phyloP scores from a whole-genome alignment of 441 rosid genomes.

The Populus tomentosa region DNA sequence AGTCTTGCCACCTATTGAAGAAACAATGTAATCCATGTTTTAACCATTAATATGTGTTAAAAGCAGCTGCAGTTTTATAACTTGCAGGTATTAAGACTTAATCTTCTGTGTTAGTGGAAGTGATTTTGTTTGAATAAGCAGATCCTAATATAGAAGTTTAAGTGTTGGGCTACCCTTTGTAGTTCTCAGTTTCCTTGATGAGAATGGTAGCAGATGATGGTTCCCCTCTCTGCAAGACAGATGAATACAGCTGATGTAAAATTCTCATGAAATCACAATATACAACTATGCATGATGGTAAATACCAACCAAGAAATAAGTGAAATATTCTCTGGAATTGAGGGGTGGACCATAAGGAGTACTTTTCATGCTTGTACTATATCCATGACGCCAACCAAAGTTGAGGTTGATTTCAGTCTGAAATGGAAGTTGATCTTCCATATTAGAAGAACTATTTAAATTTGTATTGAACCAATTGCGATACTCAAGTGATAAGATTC shows the following conservation, averaged over 20 bases:
- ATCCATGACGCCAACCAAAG: conserved; percentile 21
- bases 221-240: conserved; percentile 51
- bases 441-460: conserved; percentile 1
- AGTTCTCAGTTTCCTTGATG: conserved; percentile 43
- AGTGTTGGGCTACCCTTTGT: conserved; percentile 34
- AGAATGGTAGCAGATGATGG: conserved; percentile 43
- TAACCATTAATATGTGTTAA: too few relatives aligned
- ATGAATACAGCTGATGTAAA: background rate
- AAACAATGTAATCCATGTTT: conserved; percentile 5
- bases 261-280: background rate
- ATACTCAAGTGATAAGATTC: conserved; percentile 3
- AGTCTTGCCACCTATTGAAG: conserved; percentile 45
- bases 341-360: conserved; percentile 44
- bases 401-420: conserved; percentile 10
- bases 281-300: conserved; percentile 1
- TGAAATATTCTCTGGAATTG: conserved; percentile 40
- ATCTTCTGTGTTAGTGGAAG: background rate
- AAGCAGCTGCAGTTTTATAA: background rate
- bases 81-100: background rate
- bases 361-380: conserved; percentile 32
- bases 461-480: conserved; percentile 6
- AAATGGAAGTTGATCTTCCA: conserved; percentile 8
- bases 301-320: conserved; percentile 44
- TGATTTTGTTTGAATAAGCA: background rate
- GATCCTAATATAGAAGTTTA: background rate